Percentiles rank a stretch among this genome's conserved stretches.
These are phyloP conservation scores for Apiotrichum porosum DNA, from an alignment of 1,284 basidiomycete species.

Conservation along the genomic window DNA sequence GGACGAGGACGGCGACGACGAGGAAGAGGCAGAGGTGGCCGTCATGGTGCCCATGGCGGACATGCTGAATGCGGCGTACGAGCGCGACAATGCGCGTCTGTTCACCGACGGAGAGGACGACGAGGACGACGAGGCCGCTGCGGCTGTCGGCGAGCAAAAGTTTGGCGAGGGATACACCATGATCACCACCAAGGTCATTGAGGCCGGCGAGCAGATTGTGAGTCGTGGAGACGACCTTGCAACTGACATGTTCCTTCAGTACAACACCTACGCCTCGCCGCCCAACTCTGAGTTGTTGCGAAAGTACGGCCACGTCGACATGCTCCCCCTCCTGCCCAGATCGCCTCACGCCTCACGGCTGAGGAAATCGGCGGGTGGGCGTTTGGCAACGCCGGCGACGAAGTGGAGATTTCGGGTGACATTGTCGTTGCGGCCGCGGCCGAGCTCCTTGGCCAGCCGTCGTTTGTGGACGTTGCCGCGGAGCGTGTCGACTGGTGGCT, in stretches of 20 bases:
- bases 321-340: slow-evolving; percentile 56
- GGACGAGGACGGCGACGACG: slow-evolving; percentile 48
- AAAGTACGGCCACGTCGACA: slow-evolving; percentile 89
- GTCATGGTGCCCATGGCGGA: slow-evolving; percentile 98
- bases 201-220: slow-evolving; percentile 82
- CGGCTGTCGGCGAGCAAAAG: not conserved
- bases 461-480: slow-evolving; percentile 21
- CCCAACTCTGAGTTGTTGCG: slow-evolving; percentile 93
- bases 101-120: slow-evolving; percentile 27
- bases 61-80: slow-evolving; percentile 82
- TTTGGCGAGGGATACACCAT: slow-evolving; percentile 24
- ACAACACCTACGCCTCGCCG: slow-evolving; percentile 92
- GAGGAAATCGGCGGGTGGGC: slow-evolving; percentile 27
- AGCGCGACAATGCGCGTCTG: slow-evolving; percentile 65
- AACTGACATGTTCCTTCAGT: slow-evolving; percentile 52
- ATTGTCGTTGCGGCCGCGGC: slow-evolving; percentile 59
- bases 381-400: slow-evolving; percentile 74
- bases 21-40: slow-evolving; percentile 64
- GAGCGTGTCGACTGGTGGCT: slow-evolving; percentile 83
- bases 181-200: slow-evolving; percentile 51
- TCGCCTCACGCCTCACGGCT: slow-evolving; percentile 13
- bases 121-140: not conserved
- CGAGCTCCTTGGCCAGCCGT: slow-evolving; percentile 21
- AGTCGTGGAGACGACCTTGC: slow-evolving; percentile 27
- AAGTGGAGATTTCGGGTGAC: slow-evolving; percentile 79